Base-by-base conservation (phyloP, 1,284 basidiomycete species). In the Tylopilus sp. region DNA sequence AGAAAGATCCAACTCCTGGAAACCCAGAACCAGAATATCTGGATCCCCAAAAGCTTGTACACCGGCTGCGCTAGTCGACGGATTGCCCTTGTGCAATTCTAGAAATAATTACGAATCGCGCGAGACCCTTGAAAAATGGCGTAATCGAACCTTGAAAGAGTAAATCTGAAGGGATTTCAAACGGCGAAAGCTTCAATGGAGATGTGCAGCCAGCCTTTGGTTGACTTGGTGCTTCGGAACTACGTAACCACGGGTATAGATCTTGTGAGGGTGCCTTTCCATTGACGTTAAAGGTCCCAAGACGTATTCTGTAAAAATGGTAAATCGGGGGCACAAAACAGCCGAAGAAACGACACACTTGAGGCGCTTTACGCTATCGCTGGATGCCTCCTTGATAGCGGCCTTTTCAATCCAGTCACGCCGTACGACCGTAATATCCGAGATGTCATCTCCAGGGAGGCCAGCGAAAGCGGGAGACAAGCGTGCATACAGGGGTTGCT, bases 231-330 rank as follows among this genome's bases (percentile, higher is more conserved):
- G 59, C 56, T 47, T 57, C 41, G n/a, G 65, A 57, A 10, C 77
- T 67, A 58, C 80, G 71, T 15, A 89, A 72, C 87, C 88, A 89
- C 2, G 81, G 70, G 24, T 82, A 81, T 12, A 94, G 77, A 71
- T 92, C 90, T 69, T 93, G 90, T 12, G 90, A 87, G 4, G 92
- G 91, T 44, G 85, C 67, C 70, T 89, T 89, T 1, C 91, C 92
- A 69, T 93, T 93, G 53, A 94, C 92, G 69, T 94, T 94, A 80
- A 94, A 94, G 3, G 91, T 92, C 22, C 92, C 92, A 22, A 92
- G 67, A 5, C 91, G 87, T 59, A 94, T 73, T 53, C 89, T 91
- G 61, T 41, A 57, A 32, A 29, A 26, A n/a, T 22, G 32, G 44
- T 70, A 61, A 66, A 66, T 12, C 6, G 36, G 18, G 53, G 39